A percentile compares a stretch with the other conserved stretches of the same genome.
Evolutionary conservation across 768 basidiomycete species (phyloP).

Genomic region (Pleurotus tuoliensis): DNA sequence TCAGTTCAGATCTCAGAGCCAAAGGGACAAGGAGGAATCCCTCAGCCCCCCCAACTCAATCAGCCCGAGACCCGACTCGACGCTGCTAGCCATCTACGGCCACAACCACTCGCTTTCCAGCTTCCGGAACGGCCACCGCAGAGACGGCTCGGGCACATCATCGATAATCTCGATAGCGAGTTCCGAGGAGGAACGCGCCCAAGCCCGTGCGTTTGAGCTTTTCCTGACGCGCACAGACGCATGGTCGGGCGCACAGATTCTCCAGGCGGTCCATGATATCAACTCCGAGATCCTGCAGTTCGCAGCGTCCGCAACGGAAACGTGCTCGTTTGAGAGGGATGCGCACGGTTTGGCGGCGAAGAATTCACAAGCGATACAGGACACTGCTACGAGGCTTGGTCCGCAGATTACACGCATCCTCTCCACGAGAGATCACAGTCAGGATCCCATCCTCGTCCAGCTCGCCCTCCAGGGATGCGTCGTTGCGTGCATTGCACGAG

Average conservation of each 20-base stretch:
- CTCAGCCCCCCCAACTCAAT: neutral
- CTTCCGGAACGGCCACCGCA: constrained; percentile 7
- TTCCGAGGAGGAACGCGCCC: constrained; percentile 53
- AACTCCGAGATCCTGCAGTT: constrained; percentile 82
- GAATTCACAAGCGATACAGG: constrained; percentile 46
- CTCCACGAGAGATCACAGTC: constrained; percentile 61
- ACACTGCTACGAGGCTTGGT: constrained; percentile 62
- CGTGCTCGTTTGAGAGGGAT: constrained; percentile 48
- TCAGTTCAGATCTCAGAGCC: neutral
- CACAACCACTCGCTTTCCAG: constrained; percentile 2
- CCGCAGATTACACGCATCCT: constrained; percentile 57
- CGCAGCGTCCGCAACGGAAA: constrained; percentile 70
- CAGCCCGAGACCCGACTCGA: constrained; percentile 2
- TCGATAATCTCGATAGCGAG: constrained; percentile 10
- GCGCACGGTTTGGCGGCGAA: constrained; percentile 10
- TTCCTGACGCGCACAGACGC: constrained; percentile 72
- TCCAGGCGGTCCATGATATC: constrained; percentile 76
- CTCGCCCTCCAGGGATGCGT: constrained; percentile 72
- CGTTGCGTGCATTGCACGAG: constrained; percentile 60
- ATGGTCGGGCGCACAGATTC: constrained; percentile 75
- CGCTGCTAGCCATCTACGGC: constrained; percentile 5
- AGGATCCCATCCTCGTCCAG: constrained; percentile 74
- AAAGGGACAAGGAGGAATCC: neutral
- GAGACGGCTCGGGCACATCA: constrained; percentile 1
- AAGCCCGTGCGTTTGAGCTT: constrained; percentile 53